phyloP scores from a whole-genome alignment of 225 moss, liverwort and hornwort species.

The Antitrichia curtipendula region DNA sequence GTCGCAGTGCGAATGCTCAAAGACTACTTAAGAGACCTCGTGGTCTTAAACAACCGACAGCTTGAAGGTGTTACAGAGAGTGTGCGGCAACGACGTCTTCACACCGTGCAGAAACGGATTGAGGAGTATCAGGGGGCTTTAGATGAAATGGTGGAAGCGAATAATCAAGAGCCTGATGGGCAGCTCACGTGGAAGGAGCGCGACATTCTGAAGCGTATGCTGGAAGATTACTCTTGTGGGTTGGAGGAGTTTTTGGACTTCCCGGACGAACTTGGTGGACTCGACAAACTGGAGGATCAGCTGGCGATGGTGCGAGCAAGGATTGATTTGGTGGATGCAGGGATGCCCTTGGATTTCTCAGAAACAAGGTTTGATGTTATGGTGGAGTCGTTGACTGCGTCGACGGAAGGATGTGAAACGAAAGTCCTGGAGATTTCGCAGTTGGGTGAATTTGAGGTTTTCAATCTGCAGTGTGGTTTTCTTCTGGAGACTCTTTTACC shows the following conservation, averaged over 20 bases:
- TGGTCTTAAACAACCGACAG: neutral
- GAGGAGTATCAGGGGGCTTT: constrained; percentile 9
- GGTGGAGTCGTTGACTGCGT: neutral
- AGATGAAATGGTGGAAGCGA: neutral
- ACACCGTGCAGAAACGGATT: neutral
- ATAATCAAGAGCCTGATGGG: neutral
- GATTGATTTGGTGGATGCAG: constrained; percentile 1
- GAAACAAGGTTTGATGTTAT: constrained; percentile 4
- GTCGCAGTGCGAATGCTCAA: constrained; percentile 36
- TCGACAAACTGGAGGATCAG: constrained; percentile 5
- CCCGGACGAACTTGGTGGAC: neutral
- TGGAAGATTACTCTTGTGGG: constrained; percentile 25
- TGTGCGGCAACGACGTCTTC: neutral
- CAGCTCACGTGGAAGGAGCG: constrained; percentile 19
- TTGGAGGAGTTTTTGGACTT: constrained; percentile 11
- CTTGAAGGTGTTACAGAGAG: neutral
- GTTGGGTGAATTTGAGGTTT: neutral
- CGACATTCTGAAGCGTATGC: constrained; percentile 16
- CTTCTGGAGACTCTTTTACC: constrained; percentile 5
- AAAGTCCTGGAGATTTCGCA: neutral
- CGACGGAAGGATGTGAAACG: neutral
- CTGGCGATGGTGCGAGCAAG: neutral
- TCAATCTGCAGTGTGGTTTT: constrained; percentile 8
- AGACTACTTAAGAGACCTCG: constrained; percentile 25
- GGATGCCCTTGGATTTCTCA: constrained; percentile 6